Percentiles rank a stretch among this genome's conserved stretches.
phyloP scores from a whole-genome alignment of 164 flowering plant species.

The Liriodendron chinense region DNA sequence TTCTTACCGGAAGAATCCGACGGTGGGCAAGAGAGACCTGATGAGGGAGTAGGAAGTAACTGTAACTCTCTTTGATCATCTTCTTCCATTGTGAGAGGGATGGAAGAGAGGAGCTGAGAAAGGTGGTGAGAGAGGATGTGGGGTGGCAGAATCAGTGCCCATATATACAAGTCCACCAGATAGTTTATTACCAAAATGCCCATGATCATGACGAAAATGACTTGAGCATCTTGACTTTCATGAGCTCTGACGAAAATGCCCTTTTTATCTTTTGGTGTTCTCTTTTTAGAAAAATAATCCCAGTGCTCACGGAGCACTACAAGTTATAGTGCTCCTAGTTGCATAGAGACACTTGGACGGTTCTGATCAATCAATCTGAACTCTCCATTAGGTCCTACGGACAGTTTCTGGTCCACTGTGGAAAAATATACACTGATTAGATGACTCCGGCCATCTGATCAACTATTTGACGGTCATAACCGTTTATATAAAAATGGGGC shows the following conservation, averaged over 20 bases:
- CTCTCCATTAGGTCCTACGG: background rate
- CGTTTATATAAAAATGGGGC: too few relatives aligned
- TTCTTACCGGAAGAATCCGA: slow-evolving; percentile 20
- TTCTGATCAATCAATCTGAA: background rate
- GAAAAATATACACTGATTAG: background rate
- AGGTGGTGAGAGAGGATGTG: slow-evolving; percentile 12
- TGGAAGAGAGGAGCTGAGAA: slow-evolving; percentile 2
- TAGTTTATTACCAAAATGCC: slow-evolving; percentile 17
- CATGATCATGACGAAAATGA: slow-evolving; percentile 6
- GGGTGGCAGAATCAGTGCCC: slow-evolving; percentile 30
- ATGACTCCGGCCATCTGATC: too few relatives aligned
- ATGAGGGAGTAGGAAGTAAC: slow-evolving; percentile 49
- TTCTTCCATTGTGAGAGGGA: slow-evolving; percentile 42
- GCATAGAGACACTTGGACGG: background rate
- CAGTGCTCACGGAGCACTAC: background rate
- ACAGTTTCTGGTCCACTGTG: background rate
- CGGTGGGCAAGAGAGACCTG: slow-evolving; percentile 21
- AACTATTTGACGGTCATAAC: too few relatives aligned
- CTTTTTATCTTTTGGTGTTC: background rate
- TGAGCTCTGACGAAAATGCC: slow-evolving; percentile 12
- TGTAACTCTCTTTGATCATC: slow-evolving; percentile 54
- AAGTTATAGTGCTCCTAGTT: background rate
- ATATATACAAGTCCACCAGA: slow-evolving; percentile 17
- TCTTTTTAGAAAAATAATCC: background rate
- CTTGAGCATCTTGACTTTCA: slow-evolving; percentile 1